Evolutionary conservation across 148 eudicot genomes (phyloP).

Genomic region (Pouteria glomerata): DNA sequence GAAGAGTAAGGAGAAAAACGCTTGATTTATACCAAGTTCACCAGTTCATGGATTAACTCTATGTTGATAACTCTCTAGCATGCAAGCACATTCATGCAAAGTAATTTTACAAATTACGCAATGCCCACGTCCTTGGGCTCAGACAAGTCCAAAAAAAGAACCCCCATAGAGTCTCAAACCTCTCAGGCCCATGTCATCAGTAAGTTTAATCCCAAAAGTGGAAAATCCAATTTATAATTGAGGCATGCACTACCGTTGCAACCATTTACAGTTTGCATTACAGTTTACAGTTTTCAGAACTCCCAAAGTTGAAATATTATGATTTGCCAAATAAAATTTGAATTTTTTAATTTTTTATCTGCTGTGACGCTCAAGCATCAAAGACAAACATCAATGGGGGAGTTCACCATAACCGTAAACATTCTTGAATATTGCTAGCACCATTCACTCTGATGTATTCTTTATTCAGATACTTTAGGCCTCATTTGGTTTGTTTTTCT

Average conservation of each 20-base stretch:
- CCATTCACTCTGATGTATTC: too few relatives aligned
- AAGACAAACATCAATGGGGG: neutral
- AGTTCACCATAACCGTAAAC: neutral
- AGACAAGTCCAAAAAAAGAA: neutral
- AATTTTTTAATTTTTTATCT: neutral
- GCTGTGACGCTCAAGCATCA: neutral
- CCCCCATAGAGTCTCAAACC: neutral
- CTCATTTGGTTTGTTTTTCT: too few relatives aligned
- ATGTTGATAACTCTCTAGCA: neutral
- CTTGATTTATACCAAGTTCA: neutral
- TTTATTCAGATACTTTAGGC: too few relatives aligned
- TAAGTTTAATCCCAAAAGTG: neutral
- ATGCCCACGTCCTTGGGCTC: neutral
- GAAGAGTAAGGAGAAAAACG: constrained; percentile 4
- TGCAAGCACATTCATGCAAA: neutral
- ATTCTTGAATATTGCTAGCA: neutral
- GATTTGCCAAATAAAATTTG: neutral
- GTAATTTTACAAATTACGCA: neutral
- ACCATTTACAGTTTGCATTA: neutral
- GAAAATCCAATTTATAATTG: neutral
- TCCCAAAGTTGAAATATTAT: neutral
- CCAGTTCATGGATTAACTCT: too few relatives aligned
- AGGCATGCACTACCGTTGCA: neutral
- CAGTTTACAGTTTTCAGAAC: neutral
- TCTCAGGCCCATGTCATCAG: neutral